A percentile compares a stretch with the other conserved stretches of the same genome.
These are phyloP conservation scores for Apiotrichum laibachii DNA, from an alignment of 1,284 basidiomycete genomes.

Conservation along the genomic window DNA sequence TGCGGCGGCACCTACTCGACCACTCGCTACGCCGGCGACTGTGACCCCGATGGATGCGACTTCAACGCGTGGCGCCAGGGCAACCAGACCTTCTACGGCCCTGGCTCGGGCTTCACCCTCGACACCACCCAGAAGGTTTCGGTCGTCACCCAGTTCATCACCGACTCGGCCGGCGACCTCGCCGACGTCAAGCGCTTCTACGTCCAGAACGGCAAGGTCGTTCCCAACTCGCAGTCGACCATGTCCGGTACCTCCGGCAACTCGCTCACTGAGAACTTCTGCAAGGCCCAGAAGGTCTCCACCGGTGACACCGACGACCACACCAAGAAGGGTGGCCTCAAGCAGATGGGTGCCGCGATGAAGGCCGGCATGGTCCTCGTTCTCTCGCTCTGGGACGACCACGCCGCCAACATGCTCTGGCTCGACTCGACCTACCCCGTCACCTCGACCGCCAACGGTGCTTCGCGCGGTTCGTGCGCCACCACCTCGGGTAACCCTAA, in stretches of 20 bases:
- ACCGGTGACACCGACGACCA: constrained; percentile 1
- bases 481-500: not conserved
- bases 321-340: not conserved
- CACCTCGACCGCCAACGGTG: not conserved
- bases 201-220: constrained; percentile 6
- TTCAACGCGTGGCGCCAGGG: constrained; percentile 5
- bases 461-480: constrained; percentile 1
- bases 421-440: constrained; percentile 6
- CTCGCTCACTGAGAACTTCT: not conserved
- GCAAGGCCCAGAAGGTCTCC: not conserved
- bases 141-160: constrained; percentile 5
- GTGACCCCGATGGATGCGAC: constrained; percentile 7
- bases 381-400: constrained; percentile 9
- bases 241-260: constrained; percentile 3
- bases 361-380: constrained; percentile 4
- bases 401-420: constrained; percentile 8
- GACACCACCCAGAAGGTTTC: constrained; percentile 7
- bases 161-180: not conserved
- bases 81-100: constrained; percentile 6
- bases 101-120: constrained; percentile 3
- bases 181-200: constrained; percentile 3
- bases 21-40: constrained; percentile 6
- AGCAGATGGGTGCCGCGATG: not conserved
- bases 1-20: constrained; percentile 7
- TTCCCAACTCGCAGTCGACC: not conserved